Evolutionary conservation across 2,329 filamentous ascomycete genomes (phyloP).

Genomic region (Fusarium tanahbumbuense): DNA sequence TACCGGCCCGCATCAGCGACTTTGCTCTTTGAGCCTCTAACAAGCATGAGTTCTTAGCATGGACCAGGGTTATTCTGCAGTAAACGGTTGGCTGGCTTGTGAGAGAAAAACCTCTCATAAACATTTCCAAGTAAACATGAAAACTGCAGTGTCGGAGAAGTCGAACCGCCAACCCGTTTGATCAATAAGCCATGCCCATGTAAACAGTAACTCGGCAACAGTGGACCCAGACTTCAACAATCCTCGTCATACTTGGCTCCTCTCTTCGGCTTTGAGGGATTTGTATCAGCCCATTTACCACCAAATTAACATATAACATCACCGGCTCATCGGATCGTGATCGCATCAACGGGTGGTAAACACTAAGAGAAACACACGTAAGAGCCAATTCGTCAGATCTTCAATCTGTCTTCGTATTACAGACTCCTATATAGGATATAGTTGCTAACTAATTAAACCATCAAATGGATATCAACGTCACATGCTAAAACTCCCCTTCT

Average conservation of each 20-base stretch:
- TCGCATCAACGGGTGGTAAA: not conserved
- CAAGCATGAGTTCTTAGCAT: slow-evolving; percentile 4
- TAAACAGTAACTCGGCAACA: slow-evolving; percentile 6
- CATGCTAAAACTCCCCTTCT: slow-evolving; percentile 18
- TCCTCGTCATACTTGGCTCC: slow-evolving; percentile 17
- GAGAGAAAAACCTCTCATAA: slow-evolving; percentile 1
- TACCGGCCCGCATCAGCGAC: slow-evolving; percentile 38
- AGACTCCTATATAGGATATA: slow-evolving; percentile 24
- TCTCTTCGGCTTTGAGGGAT: slow-evolving; percentile 32
- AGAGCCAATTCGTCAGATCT: not conserved
- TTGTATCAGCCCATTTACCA: slow-evolving; percentile 26
- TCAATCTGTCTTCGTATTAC: slow-evolving; percentile 28
- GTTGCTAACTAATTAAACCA: slow-evolving; percentile 31
- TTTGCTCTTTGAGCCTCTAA: slow-evolving; percentile 27
- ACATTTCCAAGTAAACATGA: not conserved
- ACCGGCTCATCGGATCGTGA: not conserved
- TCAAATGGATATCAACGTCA: slow-evolving; percentile 41
- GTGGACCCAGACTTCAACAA: slow-evolving; percentile 7
- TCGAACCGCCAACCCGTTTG: slow-evolving; percentile 35
- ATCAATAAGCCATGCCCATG: not conserved
- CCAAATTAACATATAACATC: not conserved
- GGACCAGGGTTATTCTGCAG: not conserved
- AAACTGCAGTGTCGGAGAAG: slow-evolving; percentile 13
- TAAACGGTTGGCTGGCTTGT: not conserved
- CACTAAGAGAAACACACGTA: not conserved